phyloP scores from a whole-genome alignment of 805 yeast genomes.

The Scheffersomyces coipomensis region DNA sequence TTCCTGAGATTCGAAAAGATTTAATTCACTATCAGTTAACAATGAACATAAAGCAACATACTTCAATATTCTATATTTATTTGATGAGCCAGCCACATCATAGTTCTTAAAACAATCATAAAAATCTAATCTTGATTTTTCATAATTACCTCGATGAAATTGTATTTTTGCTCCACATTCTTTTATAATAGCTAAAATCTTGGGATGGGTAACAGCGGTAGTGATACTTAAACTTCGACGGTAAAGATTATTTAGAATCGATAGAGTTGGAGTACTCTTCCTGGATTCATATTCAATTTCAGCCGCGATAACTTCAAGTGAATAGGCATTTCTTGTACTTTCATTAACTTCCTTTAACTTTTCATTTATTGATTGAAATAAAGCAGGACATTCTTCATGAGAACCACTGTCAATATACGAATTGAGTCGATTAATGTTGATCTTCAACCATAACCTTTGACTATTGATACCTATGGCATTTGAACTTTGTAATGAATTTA shows the following conservation, averaged over 20 bases:
- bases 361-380: constrained; percentile 36
- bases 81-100: constrained; percentile 43
- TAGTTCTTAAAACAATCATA: constrained; percentile 44
- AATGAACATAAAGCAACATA: constrained; percentile 62
- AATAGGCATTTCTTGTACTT: constrained; percentile 43
- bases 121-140: constrained; percentile 62
- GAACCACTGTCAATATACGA: constrained; percentile 7
- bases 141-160: constrained; percentile 59
- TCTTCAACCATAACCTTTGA: constrained; percentile 48
- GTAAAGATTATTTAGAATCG: constrained; percentile 48
- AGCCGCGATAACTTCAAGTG: constrained; percentile 64
- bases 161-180: constrained; percentile 75
- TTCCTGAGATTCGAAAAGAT: constrained; percentile 74
- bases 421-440: constrained; percentile 45
- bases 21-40: constrained; percentile 61
- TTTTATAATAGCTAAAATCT: constrained; percentile 67
- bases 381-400: constrained; percentile 20
- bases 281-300: constrained; percentile 56
- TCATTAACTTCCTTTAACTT: constrained; percentile 41
- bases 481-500: constrained; percentile 18
- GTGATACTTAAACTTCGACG: constrained; percentile 41
- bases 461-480: constrained; percentile 10
- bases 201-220: constrained; percentile 73
- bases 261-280: constrained; percentile 26
- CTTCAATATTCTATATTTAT: constrained; percentile 56